Evolutionary conservation across 106 monocot genomes (phyloP).

Genomic region (Dendrobium catenatum): DNA sequence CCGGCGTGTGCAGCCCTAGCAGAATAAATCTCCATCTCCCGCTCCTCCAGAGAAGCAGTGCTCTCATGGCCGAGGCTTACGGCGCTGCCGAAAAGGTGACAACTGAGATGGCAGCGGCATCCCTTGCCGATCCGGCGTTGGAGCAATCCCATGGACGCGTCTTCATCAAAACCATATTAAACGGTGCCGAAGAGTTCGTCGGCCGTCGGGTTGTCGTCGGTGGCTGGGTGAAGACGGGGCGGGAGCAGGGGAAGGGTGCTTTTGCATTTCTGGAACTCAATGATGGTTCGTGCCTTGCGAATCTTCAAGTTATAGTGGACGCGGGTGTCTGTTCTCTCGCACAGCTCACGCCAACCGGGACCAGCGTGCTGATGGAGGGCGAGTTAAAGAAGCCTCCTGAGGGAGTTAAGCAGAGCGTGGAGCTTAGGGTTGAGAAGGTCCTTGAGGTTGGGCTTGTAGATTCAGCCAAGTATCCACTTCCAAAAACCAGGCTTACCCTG

Average conservation of each 20-base stretch:
- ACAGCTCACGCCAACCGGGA: slow-evolving; percentile 70
- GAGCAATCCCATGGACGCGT: slow-evolving; percentile 36
- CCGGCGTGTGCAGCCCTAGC: neutral
- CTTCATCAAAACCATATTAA: slow-evolving; percentile 48
- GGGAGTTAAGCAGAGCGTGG: slow-evolving; percentile 73
- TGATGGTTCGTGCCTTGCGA: slow-evolving; percentile 78
- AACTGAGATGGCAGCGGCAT: slow-evolving; percentile 4
- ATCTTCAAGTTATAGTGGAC: slow-evolving; percentile 90
- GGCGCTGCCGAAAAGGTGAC: neutral
- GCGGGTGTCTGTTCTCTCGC: slow-evolving; percentile 42
- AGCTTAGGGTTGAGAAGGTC: slow-evolving; percentile 58
- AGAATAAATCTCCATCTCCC: neutral
- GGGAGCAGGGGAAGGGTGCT: slow-evolving; percentile 88
- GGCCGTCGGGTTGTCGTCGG: slow-evolving; percentile 69
- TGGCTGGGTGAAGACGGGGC: slow-evolving; percentile 91
- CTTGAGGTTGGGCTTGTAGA: slow-evolving; percentile 64
- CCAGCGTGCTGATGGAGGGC: slow-evolving; percentile 79
- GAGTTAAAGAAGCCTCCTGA: slow-evolving; percentile 81
- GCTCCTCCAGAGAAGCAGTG: neutral
- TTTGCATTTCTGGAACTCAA: slow-evolving; percentile 98
- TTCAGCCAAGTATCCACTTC: slow-evolving; percentile 67
- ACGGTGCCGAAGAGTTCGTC: slow-evolving; percentile 21
- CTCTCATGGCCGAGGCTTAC: neutral
- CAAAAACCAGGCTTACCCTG: slow-evolving; percentile 74
- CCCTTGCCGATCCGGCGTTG: slow-evolving; percentile 11